phyloP scores from a whole-genome alignment of 345 rosid species.

The Eucalyptus regnans region DNA sequence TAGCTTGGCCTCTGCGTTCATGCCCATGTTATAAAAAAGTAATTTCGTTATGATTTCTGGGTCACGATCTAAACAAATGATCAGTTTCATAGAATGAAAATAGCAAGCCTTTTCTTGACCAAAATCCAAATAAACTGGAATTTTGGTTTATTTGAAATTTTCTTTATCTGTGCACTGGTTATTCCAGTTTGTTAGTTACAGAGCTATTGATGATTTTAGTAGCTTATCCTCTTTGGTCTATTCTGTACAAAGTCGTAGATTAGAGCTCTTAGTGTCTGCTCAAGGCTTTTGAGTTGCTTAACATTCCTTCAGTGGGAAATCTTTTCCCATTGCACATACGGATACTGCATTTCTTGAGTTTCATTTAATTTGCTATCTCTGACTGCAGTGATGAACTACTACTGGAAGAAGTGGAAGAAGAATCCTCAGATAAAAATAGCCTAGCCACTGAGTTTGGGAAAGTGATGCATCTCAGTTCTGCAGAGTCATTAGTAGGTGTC shows the following conservation, averaged over 20 bases:
- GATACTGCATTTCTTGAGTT: neutral
- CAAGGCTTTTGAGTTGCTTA: neutral
- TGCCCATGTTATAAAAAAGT: neutral
- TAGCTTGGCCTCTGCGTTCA: neutral
- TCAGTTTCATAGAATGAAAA: neutral
- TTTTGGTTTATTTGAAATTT: neutral
- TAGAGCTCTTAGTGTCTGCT: neutral
- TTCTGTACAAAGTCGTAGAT: neutral
- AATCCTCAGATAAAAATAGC: constrained; percentile 42
- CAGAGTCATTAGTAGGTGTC: constrained; percentile 35
- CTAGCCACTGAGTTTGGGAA: constrained; percentile 51
- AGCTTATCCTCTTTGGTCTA: neutral
- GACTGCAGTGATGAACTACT: constrained; percentile 73
- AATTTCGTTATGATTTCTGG: neutral
- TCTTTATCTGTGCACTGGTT: neutral
- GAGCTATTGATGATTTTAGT: neutral
- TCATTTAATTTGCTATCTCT: neutral
- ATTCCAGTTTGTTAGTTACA: neutral
- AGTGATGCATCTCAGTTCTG: constrained; percentile 59
- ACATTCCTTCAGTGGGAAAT: neutral
- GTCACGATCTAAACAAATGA: neutral
- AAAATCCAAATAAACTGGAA: neutral
- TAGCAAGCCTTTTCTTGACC: neutral
- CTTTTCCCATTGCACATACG: neutral
- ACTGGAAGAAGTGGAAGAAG: constrained; percentile 94